phyloP scores from a whole-genome alignment of 495 filamentous ascomycete genomes.

The Penicillium pancosmium region DNA sequence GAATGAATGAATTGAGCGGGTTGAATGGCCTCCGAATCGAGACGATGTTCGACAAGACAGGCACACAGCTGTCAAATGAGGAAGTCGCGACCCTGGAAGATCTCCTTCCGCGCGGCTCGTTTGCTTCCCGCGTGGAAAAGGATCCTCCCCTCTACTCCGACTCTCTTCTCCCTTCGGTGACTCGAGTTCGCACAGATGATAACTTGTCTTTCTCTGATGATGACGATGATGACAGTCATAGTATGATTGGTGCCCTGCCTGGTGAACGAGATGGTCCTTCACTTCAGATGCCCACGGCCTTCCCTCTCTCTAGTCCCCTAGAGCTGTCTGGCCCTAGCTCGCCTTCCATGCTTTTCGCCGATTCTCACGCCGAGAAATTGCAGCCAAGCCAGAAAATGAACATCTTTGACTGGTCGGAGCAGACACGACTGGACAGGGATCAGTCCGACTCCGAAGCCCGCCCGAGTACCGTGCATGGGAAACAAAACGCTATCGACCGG shows the following conservation, averaged over 20 bases:
- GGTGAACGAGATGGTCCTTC: conserved; percentile 23
- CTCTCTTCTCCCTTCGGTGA: conserved; percentile 59
- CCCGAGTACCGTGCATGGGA: conserved; percentile 89
- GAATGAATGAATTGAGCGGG: conserved; percentile 59
- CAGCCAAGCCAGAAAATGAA: conserved; percentile 38
- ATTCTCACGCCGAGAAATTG: conserved; percentile 20
- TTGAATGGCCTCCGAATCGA: conserved; percentile 67
- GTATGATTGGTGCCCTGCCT: conserved; percentile 38
- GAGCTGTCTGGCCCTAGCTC: background rate
- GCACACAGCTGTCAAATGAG: conserved; percentile 54
- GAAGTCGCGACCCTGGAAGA: conserved; percentile 62
- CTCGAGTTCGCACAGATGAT: conserved; percentile 14
- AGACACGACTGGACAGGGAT: conserved; percentile 56
- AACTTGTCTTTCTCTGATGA: conserved; percentile 29
- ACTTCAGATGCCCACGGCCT: conserved; percentile 4
- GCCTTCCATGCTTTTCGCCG: conserved; percentile 4
- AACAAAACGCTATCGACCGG: conserved; percentile 72
- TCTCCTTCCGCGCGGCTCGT: conserved; percentile 47
- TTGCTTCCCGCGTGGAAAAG: conserved; percentile 35
- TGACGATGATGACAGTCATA: conserved; percentile 36
- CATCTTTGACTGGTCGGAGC: conserved; percentile 89
- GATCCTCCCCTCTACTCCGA: conserved; percentile 28
- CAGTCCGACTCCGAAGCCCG: conserved; percentile 58
- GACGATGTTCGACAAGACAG: conserved; percentile 84
- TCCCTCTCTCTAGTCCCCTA: conserved; percentile 9